Evolutionary conservation across 164 flowering plant genomes (phyloP).

Genomic region (Annona squamosa): DNA sequence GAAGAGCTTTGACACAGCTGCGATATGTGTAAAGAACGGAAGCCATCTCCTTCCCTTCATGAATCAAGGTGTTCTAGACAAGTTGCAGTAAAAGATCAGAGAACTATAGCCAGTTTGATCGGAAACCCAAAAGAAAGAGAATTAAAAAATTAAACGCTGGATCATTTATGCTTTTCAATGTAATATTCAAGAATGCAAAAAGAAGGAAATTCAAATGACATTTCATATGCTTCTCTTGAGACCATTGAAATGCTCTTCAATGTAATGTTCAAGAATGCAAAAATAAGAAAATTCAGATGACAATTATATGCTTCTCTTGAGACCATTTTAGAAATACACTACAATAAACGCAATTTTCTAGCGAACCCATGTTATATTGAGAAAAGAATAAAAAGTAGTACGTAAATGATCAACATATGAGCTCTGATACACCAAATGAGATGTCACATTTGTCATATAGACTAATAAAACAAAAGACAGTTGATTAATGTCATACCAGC

Average conservation of each 20-base stretch:
- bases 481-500: conserved; percentile 46
- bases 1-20: conserved; percentile 98
- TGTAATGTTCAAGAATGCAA: not conserved
- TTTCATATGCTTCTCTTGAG: not conserved
- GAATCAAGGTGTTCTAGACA: conserved; percentile 71
- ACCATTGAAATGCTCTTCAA: not conserved
- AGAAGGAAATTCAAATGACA: too few species aligned
- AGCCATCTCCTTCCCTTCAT: conserved; percentile 94
- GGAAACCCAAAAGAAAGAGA: not conserved
- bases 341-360: not conserved
- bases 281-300: too few species aligned
- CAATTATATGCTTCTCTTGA: too few species aligned
- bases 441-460: not conserved
- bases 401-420: not conserved
- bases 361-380: not conserved
- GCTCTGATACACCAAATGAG: not conserved
- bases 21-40: conserved; percentile 95
- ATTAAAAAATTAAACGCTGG: not conserved
- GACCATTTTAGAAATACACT: not conserved
- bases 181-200: not conserved
- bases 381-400: not conserved
- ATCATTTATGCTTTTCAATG: too few species aligned
- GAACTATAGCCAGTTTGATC: not conserved
- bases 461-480: conserved; percentile 8
- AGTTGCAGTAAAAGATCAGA: conserved; percentile 11